These are phyloP conservation scores for Boletellus deceptivus DNA, from an alignment of 1,284 basidiomycete genomes.

Conservation along the genomic window DNA sequence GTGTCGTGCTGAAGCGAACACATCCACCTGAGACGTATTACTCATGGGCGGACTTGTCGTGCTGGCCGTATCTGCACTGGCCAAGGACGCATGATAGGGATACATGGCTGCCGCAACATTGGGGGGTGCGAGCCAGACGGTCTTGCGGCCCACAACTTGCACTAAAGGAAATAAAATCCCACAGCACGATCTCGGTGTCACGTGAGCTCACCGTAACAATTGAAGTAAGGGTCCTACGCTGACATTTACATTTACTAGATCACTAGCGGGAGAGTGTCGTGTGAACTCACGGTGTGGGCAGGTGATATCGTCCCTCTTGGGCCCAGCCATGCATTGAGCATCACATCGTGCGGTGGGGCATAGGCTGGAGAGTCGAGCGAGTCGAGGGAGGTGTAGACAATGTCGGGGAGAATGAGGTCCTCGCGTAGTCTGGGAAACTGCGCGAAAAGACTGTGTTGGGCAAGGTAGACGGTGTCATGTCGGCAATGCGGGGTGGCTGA, in stretches of 20 bases:
- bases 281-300: slow-evolving; percentile 81
- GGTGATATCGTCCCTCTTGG: slow-evolving; percentile 77
- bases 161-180: slow-evolving; percentile 43
- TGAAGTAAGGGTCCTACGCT: slow-evolving; percentile 86
- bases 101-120: slow-evolving; percentile 27
- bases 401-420: slow-evolving; percentile 85
- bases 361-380: slow-evolving; percentile 52
- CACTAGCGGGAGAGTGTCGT: background rate
- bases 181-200: slow-evolving; percentile 4
- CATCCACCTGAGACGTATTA: slow-evolving; percentile 70
- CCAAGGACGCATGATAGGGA: slow-evolving; percentile 13
- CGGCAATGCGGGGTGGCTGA: slow-evolving; percentile 27
- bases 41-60: slow-evolving; percentile 44
- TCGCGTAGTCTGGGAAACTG: slow-evolving; percentile 80
- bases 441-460: slow-evolving; percentile 82
- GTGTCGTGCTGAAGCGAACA: slow-evolving; percentile 46
- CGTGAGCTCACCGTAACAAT: slow-evolving; percentile 70
- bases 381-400: slow-evolving; percentile 72
- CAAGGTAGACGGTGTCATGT: slow-evolving; percentile 69
- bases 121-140: slow-evolving; percentile 91
- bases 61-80: slow-evolving; percentile 34
- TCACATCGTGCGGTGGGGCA: slow-evolving; percentile 64
- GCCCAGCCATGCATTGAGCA: slow-evolving; percentile 90
- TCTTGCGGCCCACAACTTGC: slow-evolving; percentile 87
- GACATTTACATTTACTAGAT: slow-evolving; percentile 6